phyloP scores from a whole-genome alignment of 2,329 filamentous ascomycete species.

The Colletotrichum coccodes region DNA sequence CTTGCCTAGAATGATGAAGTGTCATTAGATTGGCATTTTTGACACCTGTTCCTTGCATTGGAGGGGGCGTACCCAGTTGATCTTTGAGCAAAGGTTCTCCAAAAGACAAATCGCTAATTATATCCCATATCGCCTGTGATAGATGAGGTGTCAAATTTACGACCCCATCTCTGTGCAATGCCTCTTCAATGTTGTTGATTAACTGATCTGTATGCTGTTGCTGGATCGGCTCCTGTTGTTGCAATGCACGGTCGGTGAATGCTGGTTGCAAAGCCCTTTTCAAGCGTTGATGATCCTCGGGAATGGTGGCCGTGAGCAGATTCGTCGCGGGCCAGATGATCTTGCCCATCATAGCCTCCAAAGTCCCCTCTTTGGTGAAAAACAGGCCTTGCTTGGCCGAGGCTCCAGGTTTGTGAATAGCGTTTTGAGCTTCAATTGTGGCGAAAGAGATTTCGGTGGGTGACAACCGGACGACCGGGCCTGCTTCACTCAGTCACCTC shows the following conservation, averaged over 20 bases:
- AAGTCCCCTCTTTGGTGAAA: constrained; percentile 15
- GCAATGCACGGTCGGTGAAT: neutral
- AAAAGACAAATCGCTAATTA: constrained; percentile 12
- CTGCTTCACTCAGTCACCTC: fast-evolving
- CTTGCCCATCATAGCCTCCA: constrained; percentile 20
- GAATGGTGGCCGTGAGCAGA: neutral
- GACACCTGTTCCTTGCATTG: too few species aligned
- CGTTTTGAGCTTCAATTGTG: constrained; percentile 1
- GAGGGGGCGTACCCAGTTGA: constrained; percentile 1
- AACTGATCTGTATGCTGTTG: neutral
- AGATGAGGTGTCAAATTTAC: constrained; percentile 8
- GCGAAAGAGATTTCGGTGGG: constrained; percentile 13
- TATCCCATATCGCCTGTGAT: constrained; percentile 3
- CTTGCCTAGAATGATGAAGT: neutral
- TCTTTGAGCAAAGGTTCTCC: constrained; percentile 6
- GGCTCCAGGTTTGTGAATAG: neutral
- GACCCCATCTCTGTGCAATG: neutral
- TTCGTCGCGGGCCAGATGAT: constrained; percentile 21
- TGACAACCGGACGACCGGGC: constrained; percentile 10
- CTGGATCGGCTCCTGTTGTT: neutral
- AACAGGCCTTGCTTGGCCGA: neutral
- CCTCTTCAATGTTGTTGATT: neutral
- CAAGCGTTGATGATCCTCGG: constrained; percentile 4
- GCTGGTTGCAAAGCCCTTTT: constrained; percentile 8
- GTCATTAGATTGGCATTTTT: too few species aligned